These are phyloP conservation scores for Delphinella strobiligena DNA, from an alignment of 2,329 filamentous ascomycete genomes.

Conservation along the genomic window DNA sequence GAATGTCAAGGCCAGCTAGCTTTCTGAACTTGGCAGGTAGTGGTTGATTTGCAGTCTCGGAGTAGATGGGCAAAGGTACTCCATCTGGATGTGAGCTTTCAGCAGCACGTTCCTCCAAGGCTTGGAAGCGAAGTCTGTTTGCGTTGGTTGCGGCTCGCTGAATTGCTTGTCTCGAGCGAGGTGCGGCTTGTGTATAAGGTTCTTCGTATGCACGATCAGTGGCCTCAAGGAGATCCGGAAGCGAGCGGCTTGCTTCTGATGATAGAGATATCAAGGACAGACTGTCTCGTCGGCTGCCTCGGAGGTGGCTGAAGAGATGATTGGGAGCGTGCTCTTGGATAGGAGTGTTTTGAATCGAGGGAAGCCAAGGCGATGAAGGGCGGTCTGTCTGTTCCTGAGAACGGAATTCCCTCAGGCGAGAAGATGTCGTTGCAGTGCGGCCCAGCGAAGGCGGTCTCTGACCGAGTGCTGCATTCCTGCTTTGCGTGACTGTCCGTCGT, in stretches of 20 bases:
- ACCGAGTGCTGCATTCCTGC: slow-evolving; percentile 18
- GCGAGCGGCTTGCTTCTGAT: slow-evolving; percentile 11
- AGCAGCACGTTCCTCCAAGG: slow-evolving; percentile 41
- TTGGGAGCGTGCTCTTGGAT: background rate
- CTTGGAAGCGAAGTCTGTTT: slow-evolving; percentile 57
- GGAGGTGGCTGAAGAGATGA: background rate
- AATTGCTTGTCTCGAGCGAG: slow-evolving; percentile 20
- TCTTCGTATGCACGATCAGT: slow-evolving; percentile 20
- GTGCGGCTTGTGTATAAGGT: slow-evolving; percentile 22
- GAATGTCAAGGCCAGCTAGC: slow-evolving; percentile 23
- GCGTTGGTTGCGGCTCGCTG: slow-evolving; percentile 45
- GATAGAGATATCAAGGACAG: slow-evolving; percentile 8
- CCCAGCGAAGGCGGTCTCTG: slow-evolving; percentile 20
- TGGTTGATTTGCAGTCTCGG: slow-evolving; percentile 40
- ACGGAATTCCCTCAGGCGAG: background rate
- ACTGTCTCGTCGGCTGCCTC: no score
- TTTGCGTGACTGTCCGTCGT: slow-evolving; percentile 24
- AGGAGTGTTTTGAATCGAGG: background rate
- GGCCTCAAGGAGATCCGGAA: slow-evolving; percentile 22
- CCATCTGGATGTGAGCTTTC: slow-evolving; percentile 54
- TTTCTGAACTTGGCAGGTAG: slow-evolving; percentile 23
- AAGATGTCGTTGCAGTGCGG: slow-evolving; percentile 21
- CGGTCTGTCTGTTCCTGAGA: background rate
- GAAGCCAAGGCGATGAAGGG: background rate
- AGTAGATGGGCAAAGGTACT: slow-evolving; percentile 70